Evolutionary conservation across 1,284 basidiomycete genomes (phyloP), one percentile per base, ranked within the genome.

Genomic region (Cutaneotrichosporon sp.): DNA sequence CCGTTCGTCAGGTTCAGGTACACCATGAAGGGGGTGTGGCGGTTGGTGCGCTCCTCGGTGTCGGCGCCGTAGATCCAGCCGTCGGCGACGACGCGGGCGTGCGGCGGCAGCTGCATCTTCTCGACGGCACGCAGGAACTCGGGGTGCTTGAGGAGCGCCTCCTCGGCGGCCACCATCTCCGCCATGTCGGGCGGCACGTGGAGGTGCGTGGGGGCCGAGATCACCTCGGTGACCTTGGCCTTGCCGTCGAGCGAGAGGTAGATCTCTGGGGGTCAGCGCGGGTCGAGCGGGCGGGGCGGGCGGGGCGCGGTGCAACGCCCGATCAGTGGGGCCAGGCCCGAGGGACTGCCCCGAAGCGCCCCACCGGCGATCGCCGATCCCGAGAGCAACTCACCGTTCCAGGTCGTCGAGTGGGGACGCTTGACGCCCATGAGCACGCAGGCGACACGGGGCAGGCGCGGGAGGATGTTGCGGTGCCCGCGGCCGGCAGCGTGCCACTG

Each of bases 121-220:
- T 62, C 61, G 43, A 74, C 56, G n/a, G 58, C 66, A 4, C 53
- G 62, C 14, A 58, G 53, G 62, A 74, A 72, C 57, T 70, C 69
- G 27, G 65, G 65, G 61, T 71, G 34, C 42, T 63, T 56, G 9
- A 74, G 64, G 20, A 76, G 63, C 0, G 67, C 68, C 58, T 69
- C 60, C 54, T 72, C 70, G 14, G 70, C 69, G 4, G 57, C 65
- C 18, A 68, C 46, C 70, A 76, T 73, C 63, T 76, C 74, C 24
- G 64, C 64, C 46, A 67, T 65, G 57, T 71, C 72, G 43, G 68
- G 50, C 0, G 67, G 59, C 20, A 71, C 68, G 56, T 73, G 68
- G 27, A 63, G 64, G 62, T 60, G 34, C 46, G 34, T 50, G 3
- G 60, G 63, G 31, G 58, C 49, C 31, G 52, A 31, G 10, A 34